Base-by-base conservation (phyloP, 2,329 filamentous ascomycete species). In the Beauveria scarabaeidicola region DNA sequence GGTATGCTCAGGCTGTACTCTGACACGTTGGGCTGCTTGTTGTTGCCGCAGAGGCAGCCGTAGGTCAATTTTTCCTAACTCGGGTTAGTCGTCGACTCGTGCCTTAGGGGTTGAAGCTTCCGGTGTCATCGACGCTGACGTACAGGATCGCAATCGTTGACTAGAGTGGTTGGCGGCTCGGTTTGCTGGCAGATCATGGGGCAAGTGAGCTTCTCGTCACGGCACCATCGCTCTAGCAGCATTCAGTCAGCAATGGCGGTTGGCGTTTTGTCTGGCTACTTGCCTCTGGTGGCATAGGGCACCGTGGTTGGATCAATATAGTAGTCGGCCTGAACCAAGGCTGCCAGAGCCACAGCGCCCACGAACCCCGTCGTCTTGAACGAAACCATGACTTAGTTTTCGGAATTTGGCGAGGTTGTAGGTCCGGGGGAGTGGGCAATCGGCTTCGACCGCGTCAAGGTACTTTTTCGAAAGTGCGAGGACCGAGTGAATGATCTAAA, bases 1-100 rank as follows among this genome's bases (percentile, higher is more conserved):
- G 90, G 89, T 27, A 94, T 78, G 1, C 89, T 92, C 66, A 90
- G 80, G 21, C 86, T 87, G 80, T 88, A 94, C 73, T 92, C 81
- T 68, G 86, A 84, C 52, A 90, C 74, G 74, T 92, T 91, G 65
- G 89, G 89, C 56, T 81, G 74, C 63, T 80, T 70, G 69, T 83
- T 81, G 69, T 88, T 79, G 63, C 80, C 78, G 77, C 89, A 94
- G 66, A 90, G 77, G 72, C 89, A 94, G 63, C 79, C 77, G 74
- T 87, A 93, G n/a, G 75, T 79, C 53, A 93, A 79, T 21, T 77
- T 75, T 55, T 78, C 68, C 83, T 86, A 58, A 25, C 29, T 17
- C n/a, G 4, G 6, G 10, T 46, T 21, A 23, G 27, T 61, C 29
- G 58, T 59, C 25, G 17, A 51, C 61, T 52, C 13, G 17, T 19